Conservation (phyloP, 106 monocot genomes). For the Dendrobium huoshanense region DNA sequence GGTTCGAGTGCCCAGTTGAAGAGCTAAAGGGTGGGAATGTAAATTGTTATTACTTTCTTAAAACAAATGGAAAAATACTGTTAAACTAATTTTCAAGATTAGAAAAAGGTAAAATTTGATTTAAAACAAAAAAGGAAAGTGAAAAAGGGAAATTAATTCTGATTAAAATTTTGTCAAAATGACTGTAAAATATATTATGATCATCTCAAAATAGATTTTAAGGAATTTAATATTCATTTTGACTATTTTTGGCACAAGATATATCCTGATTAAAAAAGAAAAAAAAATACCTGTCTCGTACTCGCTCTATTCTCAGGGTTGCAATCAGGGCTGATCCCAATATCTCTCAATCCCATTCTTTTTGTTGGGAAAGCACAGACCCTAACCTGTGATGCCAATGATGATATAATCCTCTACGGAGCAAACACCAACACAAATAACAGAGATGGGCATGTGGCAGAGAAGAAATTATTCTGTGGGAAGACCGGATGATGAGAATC, state of each 20-base stretch:
- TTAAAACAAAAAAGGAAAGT: too few relatives aligned
- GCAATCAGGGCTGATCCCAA: constrained; percentile 90
- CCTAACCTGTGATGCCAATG: constrained; percentile 43
- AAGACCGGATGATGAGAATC: too few relatives aligned
- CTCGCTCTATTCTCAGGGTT: constrained; percentile 77
- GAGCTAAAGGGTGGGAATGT: constrained; percentile 29
- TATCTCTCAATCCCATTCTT: constrained; percentile 52
- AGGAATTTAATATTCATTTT: too few relatives aligned
- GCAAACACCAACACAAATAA: too few relatives aligned
- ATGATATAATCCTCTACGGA: neutral
- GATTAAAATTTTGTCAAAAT: too few relatives aligned
- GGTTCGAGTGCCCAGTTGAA: constrained; percentile 96
- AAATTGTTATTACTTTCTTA: neutral
- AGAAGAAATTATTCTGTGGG: too few relatives aligned
- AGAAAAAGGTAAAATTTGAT: too few relatives aligned
- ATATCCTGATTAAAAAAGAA: too few relatives aligned
- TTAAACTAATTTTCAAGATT: neutral
- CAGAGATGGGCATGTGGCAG: too few relatives aligned
- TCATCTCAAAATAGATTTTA: neutral
- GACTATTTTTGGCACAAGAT: too few relatives aligned
- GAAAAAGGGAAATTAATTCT: too few relatives aligned
- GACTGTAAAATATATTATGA: too few relatives aligned
- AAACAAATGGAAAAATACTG: neutral
- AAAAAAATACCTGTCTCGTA: constrained; percentile 52
- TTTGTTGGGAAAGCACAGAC: constrained; percentile 77